phyloP scores from a whole-genome alignment of 768 basidiomycete species.

The Postia placenta region DNA sequence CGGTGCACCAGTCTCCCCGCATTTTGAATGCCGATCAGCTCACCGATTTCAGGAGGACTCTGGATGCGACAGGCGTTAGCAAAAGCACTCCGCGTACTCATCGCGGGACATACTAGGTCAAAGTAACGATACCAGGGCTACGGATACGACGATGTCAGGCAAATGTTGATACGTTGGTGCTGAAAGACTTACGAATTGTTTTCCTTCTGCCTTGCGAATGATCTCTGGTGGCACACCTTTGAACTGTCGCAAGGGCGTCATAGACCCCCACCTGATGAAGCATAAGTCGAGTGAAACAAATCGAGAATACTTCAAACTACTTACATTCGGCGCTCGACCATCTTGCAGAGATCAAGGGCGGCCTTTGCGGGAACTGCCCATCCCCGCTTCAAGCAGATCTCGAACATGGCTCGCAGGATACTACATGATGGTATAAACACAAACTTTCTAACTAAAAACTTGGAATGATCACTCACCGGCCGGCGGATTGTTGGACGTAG shows the following conservation, averaged over 20 bases:
- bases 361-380: conserved; percentile 94
- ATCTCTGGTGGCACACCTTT: conserved; percentile 84
- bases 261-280: conserved; percentile 82
- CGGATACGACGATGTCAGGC: not conserved
- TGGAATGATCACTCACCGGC: conserved; percentile 46
- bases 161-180: not conserved
- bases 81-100: not conserved
- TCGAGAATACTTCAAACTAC: conserved; percentile 17
- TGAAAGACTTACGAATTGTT: conserved; percentile 76
- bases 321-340: conserved; percentile 84
- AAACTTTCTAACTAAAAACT: not conserved
- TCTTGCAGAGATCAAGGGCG: conserved; percentile 91
- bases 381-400: conserved; percentile 96
- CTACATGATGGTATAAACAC: conserved; percentile 29
- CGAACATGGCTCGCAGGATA: conserved; percentile 93
- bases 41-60: conserved; percentile 88
- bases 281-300: not conserved
- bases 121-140: conserved; percentile 97
- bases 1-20: conserved; percentile 89
- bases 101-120: conserved; percentile 50
- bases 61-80: conserved; percentile 13
- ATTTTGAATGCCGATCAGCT: conserved; percentile 89
- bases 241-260: conserved; percentile 97
- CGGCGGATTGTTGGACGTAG: conserved; percentile 95
- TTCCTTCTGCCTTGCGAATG: conserved; percentile 87